Percentiles rank a stretch among this genome's conserved stretches.
Conservation (phyloP, 768 basidiomycete species). For the Leucocoprinus sp. region DNA sequence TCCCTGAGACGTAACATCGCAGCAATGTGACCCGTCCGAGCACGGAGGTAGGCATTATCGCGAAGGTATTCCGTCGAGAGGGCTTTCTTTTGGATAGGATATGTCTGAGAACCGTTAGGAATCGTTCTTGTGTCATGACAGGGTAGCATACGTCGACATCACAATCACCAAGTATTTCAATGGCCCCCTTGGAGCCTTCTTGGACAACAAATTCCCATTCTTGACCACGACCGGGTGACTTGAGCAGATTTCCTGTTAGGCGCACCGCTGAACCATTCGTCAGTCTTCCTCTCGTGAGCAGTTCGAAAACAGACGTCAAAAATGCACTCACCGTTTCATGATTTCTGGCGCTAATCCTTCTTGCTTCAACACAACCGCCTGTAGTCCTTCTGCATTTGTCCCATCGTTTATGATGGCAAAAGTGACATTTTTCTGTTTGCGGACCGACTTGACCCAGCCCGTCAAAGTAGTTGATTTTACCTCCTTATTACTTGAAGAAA, state of each 20-base stretch:
- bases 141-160: conserved; percentile 32
- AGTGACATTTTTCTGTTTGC: conserved; percentile 81
- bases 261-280: conserved; percentile 35
- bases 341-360: conserved; percentile 20
- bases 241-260: conserved; percentile 34
- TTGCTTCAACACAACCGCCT: conserved; percentile 62
- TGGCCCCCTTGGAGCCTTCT: conserved; percentile 19
- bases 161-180: conserved; percentile 38
- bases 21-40: conserved; percentile 63
- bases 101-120: conserved; percentile 38
- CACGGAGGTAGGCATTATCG: conserved; percentile 81
- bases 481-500: not conserved
- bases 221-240: conserved; percentile 38
- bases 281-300: conserved; percentile 24
- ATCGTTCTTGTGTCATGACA: not conserved
- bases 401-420: conserved; percentile 84
- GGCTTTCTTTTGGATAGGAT: conserved; percentile 89
- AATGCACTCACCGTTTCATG: conserved; percentile 20
- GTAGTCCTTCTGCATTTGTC: conserved; percentile 58
- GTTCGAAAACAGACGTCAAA: conserved; percentile 14
- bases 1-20: conserved; percentile 73
- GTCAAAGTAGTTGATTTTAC: conserved; percentile 37
- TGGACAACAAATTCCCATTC: conserved; percentile 41
- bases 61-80: conserved; percentile 74
- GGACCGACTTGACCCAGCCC: conserved; percentile 83